Percentiles rank a stretch among this genome's conserved stretches.
Evolutionary conservation across 768 basidiomycete genomes (phyloP).

Genomic region (Pholiota molesta): DNA sequence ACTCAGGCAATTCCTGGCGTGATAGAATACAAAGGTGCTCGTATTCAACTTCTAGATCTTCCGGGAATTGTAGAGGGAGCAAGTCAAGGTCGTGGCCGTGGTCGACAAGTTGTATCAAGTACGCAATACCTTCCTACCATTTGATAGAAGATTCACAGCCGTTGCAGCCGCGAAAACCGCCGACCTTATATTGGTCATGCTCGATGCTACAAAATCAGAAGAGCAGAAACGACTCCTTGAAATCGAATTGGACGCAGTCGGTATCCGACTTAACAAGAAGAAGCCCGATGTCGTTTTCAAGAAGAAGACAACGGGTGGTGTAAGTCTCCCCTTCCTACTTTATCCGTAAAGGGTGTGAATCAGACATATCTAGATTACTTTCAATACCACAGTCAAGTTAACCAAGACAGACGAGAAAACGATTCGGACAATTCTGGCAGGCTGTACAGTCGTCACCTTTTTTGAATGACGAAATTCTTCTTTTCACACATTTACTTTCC

Average conservation of each 20-base stretch:
- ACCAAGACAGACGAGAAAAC: slow-evolving; percentile 96
- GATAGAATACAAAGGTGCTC: slow-evolving; percentile 89
- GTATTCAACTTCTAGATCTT: slow-evolving; percentile 93
- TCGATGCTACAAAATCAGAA: slow-evolving; percentile 91
- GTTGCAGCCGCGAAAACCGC: slow-evolving; percentile 79
- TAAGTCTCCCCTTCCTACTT: slow-evolving; percentile 36
- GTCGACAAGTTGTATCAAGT: slow-evolving; percentile 96
- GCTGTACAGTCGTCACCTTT: slow-evolving; percentile 58
- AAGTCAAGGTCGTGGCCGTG: slow-evolving; percentile 88
- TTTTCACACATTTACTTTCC: not conserved
- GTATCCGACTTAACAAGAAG: slow-evolving; percentile 88
- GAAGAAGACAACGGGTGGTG: slow-evolving; percentile 89
- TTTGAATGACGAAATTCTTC: not conserved
- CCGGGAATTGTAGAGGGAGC: slow-evolving; percentile 97
- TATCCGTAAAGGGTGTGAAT: slow-evolving; percentile 6
- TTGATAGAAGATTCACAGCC: slow-evolving; percentile 5
- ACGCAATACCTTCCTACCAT: slow-evolving; percentile 21
- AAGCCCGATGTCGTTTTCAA: slow-evolving; percentile 97
- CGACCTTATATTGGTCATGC: slow-evolving; percentile 91
- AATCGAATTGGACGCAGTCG: slow-evolving; percentile 94
- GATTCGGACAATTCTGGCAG: slow-evolving; percentile 88
- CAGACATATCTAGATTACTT: slow-evolving; percentile 65
- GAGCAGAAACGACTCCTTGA: slow-evolving; percentile 90
- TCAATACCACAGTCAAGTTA: slow-evolving; percentile 91
- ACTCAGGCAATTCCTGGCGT: slow-evolving; percentile 93